Evolutionary conservation across 2,329 filamentous ascomycete genomes (phyloP), one percentile per base, ranked within the genome.

Genomic region (Acephala macrosclerotiorum): DNA sequence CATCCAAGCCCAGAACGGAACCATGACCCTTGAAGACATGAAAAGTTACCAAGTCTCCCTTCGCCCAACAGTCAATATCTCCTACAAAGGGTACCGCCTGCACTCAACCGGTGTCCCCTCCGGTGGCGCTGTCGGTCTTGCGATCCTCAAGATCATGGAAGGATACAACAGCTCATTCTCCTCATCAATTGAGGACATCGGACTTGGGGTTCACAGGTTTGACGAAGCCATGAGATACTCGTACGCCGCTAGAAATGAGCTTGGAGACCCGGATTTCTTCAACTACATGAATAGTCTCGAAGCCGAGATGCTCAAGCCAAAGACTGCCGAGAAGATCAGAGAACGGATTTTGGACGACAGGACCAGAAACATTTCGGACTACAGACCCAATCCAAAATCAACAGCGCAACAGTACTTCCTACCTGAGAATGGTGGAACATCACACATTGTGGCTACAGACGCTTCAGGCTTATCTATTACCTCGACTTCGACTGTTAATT

Each of bases 141-240:
- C 79, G 22, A 88, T 91, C 3, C 82, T 96, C 66, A 97, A 97
- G 75, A 93, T 90, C 36, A 85, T 97, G 78, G 90, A 95, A 77
- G 91, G 92, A 20, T 79, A 83, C 3, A 77, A 80, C 42, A 81
- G 89, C 72, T 12, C 80, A 86, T 51, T 36, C 22, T 16, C 36
- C 77, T 78, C 22, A 89, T 49, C 66, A 18, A 51, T 62, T 2
- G 42, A 22, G 89, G 49, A 65, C 12, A 51, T 63, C 3, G 51
- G 93, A 71, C 80, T 96, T 0, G 93, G 89, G 42, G 90, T 90
- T 0, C 96, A 98, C 78, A 87, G 92, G 16, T 85, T 97, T 70
- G 88, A 93, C 74, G 96, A 98, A 82, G 91, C 94, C 14, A 93
- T 97, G 81, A 87, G 93, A 25, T 98, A 97, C 77, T 94, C 88